Evolutionary conservation across 78 protist genomes (phyloP).

Genomic region (Dictyostelium firmibasis): DNA sequence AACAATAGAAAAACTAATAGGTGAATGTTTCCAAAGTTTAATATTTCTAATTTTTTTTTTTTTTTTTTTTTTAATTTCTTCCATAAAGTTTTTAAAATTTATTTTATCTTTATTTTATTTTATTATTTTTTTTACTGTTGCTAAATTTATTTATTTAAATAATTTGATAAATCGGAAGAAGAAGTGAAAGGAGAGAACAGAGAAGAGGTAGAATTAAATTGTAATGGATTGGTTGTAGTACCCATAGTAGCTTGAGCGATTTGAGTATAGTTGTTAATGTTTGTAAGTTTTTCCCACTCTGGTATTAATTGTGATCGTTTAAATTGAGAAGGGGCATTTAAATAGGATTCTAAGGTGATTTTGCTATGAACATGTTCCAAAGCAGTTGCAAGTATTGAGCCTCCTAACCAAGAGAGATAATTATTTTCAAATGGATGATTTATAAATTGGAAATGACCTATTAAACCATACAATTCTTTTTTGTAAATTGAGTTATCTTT

Average conservation of each 20-base stretch:
- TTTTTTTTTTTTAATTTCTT: too few species aligned
- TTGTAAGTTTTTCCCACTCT: conserved; percentile 2
- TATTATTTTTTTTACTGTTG: too few species aligned
- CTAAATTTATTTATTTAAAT: conserved; percentile 31
- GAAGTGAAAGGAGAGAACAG: conserved; percentile 18
- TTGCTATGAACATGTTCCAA: conserved; percentile 14
- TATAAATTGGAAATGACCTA: conserved; percentile 24
- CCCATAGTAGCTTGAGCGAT: not conserved
- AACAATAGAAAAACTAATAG: too few species aligned
- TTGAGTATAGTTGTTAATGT: conserved; percentile 1
- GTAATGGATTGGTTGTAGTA: conserved; percentile 2
- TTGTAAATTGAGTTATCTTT: not conserved
- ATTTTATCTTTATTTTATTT: not conserved
- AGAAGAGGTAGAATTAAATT: conserved; percentile 1
- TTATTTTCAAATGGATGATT: conserved; percentile 49
- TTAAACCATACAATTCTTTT: not conserved
- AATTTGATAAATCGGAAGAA: not conserved
- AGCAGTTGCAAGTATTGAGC: conserved; percentile 8
- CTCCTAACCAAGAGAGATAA: conserved; percentile 68
- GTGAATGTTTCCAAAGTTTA: too few species aligned
- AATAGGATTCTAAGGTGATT: conserved; percentile 1
- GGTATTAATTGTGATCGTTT: conserved; percentile 5
- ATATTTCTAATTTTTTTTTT: too few species aligned
- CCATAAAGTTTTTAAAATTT: too few species aligned
- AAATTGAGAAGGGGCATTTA: not conserved